Percentiles rank a stretch among this genome's conserved stretches.
Evolutionary conservation across 805 yeast genomes (phyloP).

Genomic region (Blastobotrys muscicola): DNA sequence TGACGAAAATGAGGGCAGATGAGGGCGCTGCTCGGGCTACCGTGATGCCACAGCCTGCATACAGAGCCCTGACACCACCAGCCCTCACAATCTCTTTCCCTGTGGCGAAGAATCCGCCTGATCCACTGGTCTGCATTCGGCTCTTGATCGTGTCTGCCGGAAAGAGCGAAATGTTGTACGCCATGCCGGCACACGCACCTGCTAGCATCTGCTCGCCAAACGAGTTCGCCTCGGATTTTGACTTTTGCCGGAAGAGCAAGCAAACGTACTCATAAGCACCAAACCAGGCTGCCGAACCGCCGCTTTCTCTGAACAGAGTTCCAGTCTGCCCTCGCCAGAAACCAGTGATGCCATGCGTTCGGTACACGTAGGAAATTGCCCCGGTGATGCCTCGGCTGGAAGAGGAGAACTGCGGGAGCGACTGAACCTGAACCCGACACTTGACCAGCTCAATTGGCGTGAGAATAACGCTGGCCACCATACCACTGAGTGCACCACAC

Average conservation of each 20-base stretch:
- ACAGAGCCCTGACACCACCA: conserved; percentile 64
- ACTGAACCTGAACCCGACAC: conserved; percentile 73
- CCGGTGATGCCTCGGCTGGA: conserved; percentile 18
- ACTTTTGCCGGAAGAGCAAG: conserved; percentile 1
- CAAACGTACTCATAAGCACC: conserved; percentile 65
- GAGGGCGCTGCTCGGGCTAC: conserved; percentile 79
- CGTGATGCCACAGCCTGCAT: conserved; percentile 80
- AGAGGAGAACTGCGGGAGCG: conserved; percentile 17
- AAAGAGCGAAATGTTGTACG: conserved; percentile 69
- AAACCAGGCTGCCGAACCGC: conserved; percentile 93
- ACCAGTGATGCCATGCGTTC: conserved; percentile 53
- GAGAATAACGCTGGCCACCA: conserved; percentile 69
- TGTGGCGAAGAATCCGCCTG: conserved; percentile 31
- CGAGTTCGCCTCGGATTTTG: conserved; percentile 10
- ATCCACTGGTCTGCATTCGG: conserved; percentile 59
- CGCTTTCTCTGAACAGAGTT: conserved; percentile 71
- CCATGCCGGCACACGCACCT: conserved; percentile 82
- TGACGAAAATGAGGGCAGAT: conserved; percentile 74
- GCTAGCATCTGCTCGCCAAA: conserved; percentile 53
- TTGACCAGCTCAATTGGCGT: conserved; percentile 91
- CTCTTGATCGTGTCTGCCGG: conserved; percentile 91
- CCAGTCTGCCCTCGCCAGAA: conserved; percentile 84
- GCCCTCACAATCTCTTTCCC: conserved; percentile 33
- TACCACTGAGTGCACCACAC: conserved; percentile 78
- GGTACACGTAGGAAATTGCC: conserved; percentile 35